Base-by-base conservation (phyloP, 228 moss, liverwort and hornwort species). In the Sphagnum magellanicum region DNA sequence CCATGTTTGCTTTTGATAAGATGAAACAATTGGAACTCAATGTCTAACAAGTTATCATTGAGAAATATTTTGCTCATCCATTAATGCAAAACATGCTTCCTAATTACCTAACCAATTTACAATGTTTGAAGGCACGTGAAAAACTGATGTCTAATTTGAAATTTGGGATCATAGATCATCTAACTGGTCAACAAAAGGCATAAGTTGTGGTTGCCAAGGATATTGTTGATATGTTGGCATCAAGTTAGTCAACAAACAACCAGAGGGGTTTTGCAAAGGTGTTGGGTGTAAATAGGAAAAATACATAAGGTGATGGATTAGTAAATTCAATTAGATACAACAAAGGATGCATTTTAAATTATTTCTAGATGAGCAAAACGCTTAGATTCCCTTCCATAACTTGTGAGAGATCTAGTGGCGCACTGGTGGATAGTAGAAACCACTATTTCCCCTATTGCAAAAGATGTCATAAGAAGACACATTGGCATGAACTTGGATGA, bases 261-360 rank as follows among this genome's bases (percentile, higher is more conserved):
- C 1, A 0, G 61, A 61, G 61, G 15, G 61, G 61, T 16, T 1
- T 61, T 11, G 61, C 8, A 6, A 61, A 16, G 17, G n/a, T 61
- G 17, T 16, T 61, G 61, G 10, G 61, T 11, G 61, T 61, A 13
- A 16, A 61, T 15, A 61, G 6, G 15, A 2, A 61, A 4, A 12
- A 61, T 61, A 13, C 1, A 15, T 13, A 61, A 16, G 15, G 61
- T 4, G 0, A 11, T 61, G 61, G 61, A 11, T 9, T 1, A 4
- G 15, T 6, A 4, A 11, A 16, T 61, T 16, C 61, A 61, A 16
- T 16, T 61, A 4, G 61, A 61, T 16, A 61, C 8, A 8, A 15
- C 17, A 61, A 61, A 17, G 15, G 61, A 61, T 61, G 61, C 61
- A 61, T 61, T 61, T 15, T 61, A 16, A 16, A 61, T 61, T 12